Evolutionary conservation across 345 rosid species (phyloP).

Genomic region (Streptanthus diversifolius): DNA sequence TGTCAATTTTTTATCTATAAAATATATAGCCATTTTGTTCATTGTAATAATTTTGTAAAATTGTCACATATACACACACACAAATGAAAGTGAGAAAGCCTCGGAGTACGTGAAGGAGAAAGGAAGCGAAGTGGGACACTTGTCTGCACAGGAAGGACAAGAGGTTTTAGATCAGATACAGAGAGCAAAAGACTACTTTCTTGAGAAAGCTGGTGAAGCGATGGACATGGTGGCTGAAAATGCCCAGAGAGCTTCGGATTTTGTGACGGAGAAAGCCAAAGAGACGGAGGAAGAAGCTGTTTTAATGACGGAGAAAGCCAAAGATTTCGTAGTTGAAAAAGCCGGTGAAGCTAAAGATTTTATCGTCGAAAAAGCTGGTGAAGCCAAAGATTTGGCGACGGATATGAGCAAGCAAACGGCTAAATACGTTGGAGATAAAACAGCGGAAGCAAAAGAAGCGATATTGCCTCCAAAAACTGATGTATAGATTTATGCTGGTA

Average conservation of each 20-base stretch:
- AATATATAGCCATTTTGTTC: neutral
- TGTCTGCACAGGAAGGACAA: slow-evolving; percentile 13
- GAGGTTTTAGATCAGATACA: slow-evolving; percentile 18
- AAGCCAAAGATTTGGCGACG: slow-evolving; percentile 1
- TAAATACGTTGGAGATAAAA: slow-evolving; percentile 17
- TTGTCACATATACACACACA: neutral
- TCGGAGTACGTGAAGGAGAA: slow-evolving; percentile 21
- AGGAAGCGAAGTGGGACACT: slow-evolving; percentile 18
- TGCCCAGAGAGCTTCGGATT: slow-evolving; percentile 21
- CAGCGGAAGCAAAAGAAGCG: slow-evolving; percentile 16
- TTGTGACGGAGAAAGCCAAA: slow-evolving; percentile 21
- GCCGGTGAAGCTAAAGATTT: neutral
- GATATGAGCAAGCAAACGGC: slow-evolving; percentile 17
- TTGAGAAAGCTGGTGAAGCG: slow-evolving; percentile 29
- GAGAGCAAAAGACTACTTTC: slow-evolving; percentile 19
- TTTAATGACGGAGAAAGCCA: slow-evolving; percentile 18
- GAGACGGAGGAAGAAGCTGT: slow-evolving; percentile 11
- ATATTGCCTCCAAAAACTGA: slow-evolving; percentile 23
- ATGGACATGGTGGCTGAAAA: slow-evolving; percentile 19
- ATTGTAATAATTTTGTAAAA: neutral
- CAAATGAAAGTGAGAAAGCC: slow-evolving; percentile 22
- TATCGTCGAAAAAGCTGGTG: neutral
- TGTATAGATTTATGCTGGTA: neutral
- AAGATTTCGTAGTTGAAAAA: slow-evolving; percentile 23
- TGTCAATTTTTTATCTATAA: neutral